Conservation (phyloP, 768 basidiomycete species). For the Pisolithus marmoratus region DNA sequence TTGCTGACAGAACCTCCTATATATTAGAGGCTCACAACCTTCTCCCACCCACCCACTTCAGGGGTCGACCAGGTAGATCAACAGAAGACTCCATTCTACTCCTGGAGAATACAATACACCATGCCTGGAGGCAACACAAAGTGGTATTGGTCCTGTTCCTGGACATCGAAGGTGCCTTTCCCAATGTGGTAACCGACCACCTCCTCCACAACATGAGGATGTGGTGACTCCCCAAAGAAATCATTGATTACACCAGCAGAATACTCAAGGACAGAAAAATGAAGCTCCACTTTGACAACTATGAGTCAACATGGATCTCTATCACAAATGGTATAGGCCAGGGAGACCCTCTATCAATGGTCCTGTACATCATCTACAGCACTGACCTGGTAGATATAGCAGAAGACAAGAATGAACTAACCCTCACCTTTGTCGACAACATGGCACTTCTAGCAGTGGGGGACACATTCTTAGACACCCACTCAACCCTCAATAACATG, state of each 20-base stretch:
- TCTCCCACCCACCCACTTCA: conserved; percentile 18
- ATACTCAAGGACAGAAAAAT: background rate
- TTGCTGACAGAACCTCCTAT: conserved; percentile 19
- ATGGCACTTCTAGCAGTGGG: too few species aligned
- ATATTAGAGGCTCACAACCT: conserved; percentile 26
- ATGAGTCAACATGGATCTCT: background rate
- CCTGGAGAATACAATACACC: background rate
- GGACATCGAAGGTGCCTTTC: background rate
- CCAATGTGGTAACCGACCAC: background rate
- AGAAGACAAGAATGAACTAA: too few species aligned
- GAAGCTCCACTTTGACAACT: background rate
- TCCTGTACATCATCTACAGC: too few species aligned
- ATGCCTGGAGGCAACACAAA: background rate
- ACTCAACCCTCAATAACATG: too few species aligned
- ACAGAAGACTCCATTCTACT: background rate
- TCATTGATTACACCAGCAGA: background rate
- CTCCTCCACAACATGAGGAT: background rate
- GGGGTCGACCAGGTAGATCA: background rate
- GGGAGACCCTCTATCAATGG: background rate
- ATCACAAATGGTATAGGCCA: background rate
- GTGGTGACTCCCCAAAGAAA: background rate
- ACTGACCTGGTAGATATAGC: too few species aligned
- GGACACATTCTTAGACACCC: too few species aligned
- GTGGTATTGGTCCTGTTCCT: background rate
- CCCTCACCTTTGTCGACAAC: too few species aligned